These are phyloP conservation scores for Dothiorella sarmentorum DNA, from an alignment of 2,329 filamentous ascomycete genomes.

Conservation along the genomic window DNA sequence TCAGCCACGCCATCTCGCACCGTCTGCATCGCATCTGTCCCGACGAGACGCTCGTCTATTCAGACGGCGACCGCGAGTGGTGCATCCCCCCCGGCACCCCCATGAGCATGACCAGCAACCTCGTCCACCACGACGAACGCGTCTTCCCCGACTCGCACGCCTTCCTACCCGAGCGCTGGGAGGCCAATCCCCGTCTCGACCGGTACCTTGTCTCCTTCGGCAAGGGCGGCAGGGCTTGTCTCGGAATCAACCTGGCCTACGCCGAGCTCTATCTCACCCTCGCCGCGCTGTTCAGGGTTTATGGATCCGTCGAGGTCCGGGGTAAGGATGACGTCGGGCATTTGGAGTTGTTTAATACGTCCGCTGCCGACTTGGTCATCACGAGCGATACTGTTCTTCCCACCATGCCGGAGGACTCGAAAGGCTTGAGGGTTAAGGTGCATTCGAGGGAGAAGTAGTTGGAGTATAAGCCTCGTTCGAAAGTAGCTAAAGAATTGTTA, in stretches of 20 bases:
- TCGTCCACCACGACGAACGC: slow-evolving; percentile 30
- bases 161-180: slow-evolving; percentile 33
- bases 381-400: neutral
- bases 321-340: slow-evolving; percentile 41
- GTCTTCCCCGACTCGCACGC: slow-evolving; percentile 31
- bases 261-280: neutral
- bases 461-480: too few species aligned
- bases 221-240: slow-evolving; percentile 30
- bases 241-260: slow-evolving; percentile 29
- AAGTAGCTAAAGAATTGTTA: too few species aligned
- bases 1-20: slow-evolving; percentile 14
- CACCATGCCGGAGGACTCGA: neutral
- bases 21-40: slow-evolving; percentile 20
- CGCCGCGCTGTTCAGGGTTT: neutral
- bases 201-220: slow-evolving; percentile 29
- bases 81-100: slow-evolving; percentile 19
- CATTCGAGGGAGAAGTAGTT: too few species aligned
- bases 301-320: slow-evolving; percentile 45
- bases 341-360: neutral
- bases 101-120: slow-evolving; percentile 6
- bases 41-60: slow-evolving; percentile 17
- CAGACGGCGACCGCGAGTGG: neutral
- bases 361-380: neutral
- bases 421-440: neutral
- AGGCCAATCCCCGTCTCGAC: slow-evolving; percentile 26